phyloP scores from a whole-genome alignment of 2,329 filamentous ascomycete species.

The Knufia petricola region DNA sequence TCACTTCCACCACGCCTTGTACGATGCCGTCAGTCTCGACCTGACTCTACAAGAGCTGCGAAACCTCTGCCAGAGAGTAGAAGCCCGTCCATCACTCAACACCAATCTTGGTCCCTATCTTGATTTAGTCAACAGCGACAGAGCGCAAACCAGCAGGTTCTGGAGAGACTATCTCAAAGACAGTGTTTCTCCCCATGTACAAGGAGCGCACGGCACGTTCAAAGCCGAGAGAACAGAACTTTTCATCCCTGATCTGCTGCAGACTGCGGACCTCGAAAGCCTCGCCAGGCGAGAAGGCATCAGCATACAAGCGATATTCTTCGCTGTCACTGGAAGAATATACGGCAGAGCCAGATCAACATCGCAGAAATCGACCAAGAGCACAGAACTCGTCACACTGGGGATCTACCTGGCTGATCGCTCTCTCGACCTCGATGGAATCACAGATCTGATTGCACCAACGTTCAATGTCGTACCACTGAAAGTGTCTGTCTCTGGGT shows the following conservation, averaged over 20 bases:
- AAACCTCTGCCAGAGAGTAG: conserved; percentile 30
- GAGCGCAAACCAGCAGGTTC: conserved; percentile 30
- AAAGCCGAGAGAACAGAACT: conserved; percentile 28
- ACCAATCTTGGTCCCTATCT: conserved; percentile 22
- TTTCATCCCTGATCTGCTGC: conserved; percentile 37
- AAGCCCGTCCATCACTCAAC: conserved; percentile 15
- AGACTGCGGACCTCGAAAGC: conserved; percentile 35
- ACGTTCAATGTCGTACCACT: conserved; percentile 74
- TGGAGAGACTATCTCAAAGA: conserved; percentile 34
- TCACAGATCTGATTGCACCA: conserved; percentile 50
- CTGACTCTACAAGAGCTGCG: conserved; percentile 48
- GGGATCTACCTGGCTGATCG: conserved; percentile 81
- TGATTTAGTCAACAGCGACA: background rate
- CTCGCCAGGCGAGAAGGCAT: conserved; percentile 46
- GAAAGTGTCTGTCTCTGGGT: conserved; percentile 37
- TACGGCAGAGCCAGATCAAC: conserved; percentile 23
- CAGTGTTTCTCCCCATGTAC: conserved; percentile 3
- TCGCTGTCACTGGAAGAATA: conserved; percentile 58
- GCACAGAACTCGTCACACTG: conserved; percentile 31
- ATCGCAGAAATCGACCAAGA: background rate
- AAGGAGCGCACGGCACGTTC: conserved; percentile 11
- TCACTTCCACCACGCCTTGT: conserved; percentile 74
- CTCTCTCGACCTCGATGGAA: conserved; percentile 41
- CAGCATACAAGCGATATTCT: conserved; percentile 63
- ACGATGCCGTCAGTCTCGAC: conserved; percentile 73